phyloP scores from a whole-genome alignment of 1,284 basidiomycete genomes.

The Naganishia sp. region DNA sequence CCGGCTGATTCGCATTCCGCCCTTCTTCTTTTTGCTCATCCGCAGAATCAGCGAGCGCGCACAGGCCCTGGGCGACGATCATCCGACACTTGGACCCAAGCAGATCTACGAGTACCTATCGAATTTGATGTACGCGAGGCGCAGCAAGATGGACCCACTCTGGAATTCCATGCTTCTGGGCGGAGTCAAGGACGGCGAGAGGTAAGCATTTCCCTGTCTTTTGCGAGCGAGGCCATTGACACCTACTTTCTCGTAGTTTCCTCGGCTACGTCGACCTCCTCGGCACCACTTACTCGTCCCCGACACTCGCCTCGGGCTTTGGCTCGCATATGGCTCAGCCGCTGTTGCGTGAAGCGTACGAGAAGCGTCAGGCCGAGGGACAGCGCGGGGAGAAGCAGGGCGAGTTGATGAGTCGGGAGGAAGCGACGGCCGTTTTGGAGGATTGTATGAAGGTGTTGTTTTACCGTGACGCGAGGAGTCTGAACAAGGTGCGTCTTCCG shows the following conservation, averaged over 20 bases:
- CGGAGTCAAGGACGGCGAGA: slow-evolving; percentile 78
- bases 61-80: slow-evolving; percentile 70
- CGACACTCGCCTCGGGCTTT: slow-evolving; percentile 95
- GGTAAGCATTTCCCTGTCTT: slow-evolving; percentile 55
- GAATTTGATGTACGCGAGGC: slow-evolving; percentile 85
- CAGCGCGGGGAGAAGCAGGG: slow-evolving; percentile 55
- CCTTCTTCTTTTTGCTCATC: not conserved
- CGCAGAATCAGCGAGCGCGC: slow-evolving; percentile 65
- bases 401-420: slow-evolving; percentile 71
- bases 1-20: not conserved
- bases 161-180: slow-evolving; percentile 96
- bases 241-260: slow-evolving; percentile 62
- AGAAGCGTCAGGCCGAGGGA: slow-evolving; percentile 67
- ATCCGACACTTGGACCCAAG: slow-evolving; percentile 73
- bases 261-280: slow-evolving; percentile 94
- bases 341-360: slow-evolving; percentile 74
- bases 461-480: slow-evolving; percentile 93
- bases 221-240: not conserved
- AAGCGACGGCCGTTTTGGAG: slow-evolving; percentile 77
- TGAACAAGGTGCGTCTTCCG: slow-evolving; percentile 76
- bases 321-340: slow-evolving; percentile 95
- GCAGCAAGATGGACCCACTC: slow-evolving; percentile 86
- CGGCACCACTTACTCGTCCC: slow-evolving; percentile 90
- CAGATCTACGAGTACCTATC: slow-evolving; percentile 94
- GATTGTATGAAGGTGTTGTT: slow-evolving; percentile 92